Conservation (phyloP, 2,329 filamentous ascomycete species). For the Rutstroemia sydowiana region DNA sequence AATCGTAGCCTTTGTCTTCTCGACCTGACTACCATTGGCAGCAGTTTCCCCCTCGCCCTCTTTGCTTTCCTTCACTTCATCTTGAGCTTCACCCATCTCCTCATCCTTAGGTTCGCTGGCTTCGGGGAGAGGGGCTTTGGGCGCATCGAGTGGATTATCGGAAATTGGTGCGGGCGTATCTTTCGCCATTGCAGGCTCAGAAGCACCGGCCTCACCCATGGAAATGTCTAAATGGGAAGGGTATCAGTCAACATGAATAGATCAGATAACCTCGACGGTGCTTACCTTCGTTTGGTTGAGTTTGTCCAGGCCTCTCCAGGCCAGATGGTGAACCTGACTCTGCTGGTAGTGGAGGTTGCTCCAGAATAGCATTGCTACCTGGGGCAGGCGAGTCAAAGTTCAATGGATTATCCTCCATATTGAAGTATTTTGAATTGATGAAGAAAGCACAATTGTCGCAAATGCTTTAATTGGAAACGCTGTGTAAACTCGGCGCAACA, state of each 20-base stretch:
- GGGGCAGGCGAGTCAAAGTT: slow-evolving; percentile 52
- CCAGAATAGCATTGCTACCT: slow-evolving; percentile 47
- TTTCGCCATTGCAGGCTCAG: slow-evolving; percentile 49
- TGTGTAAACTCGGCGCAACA: slow-evolving; percentile 12
- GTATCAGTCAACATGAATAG: slow-evolving; percentile 4
- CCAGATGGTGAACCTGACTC: slow-evolving; percentile 29
- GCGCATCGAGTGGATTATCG: slow-evolving; percentile 64
- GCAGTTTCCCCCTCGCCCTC: slow-evolving; percentile 35
- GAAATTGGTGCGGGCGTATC: slow-evolving; percentile 47
- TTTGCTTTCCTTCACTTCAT: slow-evolving; percentile 44
- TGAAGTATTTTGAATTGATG: slow-evolving; percentile 20
- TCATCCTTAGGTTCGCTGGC: slow-evolving; percentile 62
- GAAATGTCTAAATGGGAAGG: slow-evolving; percentile 46
- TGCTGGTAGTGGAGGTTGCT: slow-evolving; percentile 46
- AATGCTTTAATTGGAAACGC: slow-evolving; percentile 13
- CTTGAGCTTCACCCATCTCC: slow-evolving; percentile 64
- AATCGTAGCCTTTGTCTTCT: slow-evolving; percentile 70
- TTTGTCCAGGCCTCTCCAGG: slow-evolving; percentile 28
- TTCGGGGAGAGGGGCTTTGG: slow-evolving; percentile 55
- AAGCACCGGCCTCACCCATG: slow-evolving; percentile 46
- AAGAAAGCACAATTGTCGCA: slow-evolving; percentile 27
- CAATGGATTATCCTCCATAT: slow-evolving; percentile 51
- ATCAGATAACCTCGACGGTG: neutral
- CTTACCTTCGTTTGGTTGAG: slow-evolving; percentile 41
- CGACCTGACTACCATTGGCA: slow-evolving; percentile 44